phyloP scores from a whole-genome alignment of 2,329 filamentous ascomycete species.

The Endocalyx cinctus region DNA sequence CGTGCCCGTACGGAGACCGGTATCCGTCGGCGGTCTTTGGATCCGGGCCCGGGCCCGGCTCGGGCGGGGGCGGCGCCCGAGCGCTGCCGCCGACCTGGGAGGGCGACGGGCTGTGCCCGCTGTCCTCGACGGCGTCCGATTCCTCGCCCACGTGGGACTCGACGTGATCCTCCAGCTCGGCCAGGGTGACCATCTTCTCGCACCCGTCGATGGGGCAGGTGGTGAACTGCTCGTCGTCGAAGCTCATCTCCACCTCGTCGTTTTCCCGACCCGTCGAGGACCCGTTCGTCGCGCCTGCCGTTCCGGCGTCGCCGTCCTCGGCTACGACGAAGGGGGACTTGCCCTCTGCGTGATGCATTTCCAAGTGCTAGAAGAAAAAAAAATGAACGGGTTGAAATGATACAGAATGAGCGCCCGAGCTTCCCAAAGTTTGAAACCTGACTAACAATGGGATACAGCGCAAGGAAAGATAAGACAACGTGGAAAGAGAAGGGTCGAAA shows the following conservation, averaged over 20 bases:
- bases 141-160: constrained; percentile 54
- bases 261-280: not conserved
- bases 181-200: constrained; percentile 48
- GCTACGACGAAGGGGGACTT: constrained; percentile 18
- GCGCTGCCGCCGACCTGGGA: constrained; percentile 4
- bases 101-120: constrained; percentile 30
- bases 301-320: constrained; percentile 2
- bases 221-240: constrained; percentile 37
- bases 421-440: too few relatives aligned
- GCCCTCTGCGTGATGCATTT: constrained; percentile 21
- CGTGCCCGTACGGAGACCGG: constrained; percentile 12
- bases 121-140: constrained; percentile 48
- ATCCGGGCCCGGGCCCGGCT: not conserved
- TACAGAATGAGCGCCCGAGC: too few relatives aligned
- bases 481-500: not conserved
- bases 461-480: too few relatives aligned
- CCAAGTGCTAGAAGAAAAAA: constrained; percentile 24
- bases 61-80: not conserved
- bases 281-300: constrained; percentile 1
- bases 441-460: too few relatives aligned
- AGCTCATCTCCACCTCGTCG: constrained; percentile 10
- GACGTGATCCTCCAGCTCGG: constrained; percentile 54
- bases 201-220: constrained; percentile 54
- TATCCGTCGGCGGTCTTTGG: constrained; percentile 6
- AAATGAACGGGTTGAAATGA: not conserved